These are phyloP conservation scores for Dactylellina drechsleri DNA, from an alignment of 2,329 filamentous ascomycete genomes.

Conservation along the genomic window DNA sequence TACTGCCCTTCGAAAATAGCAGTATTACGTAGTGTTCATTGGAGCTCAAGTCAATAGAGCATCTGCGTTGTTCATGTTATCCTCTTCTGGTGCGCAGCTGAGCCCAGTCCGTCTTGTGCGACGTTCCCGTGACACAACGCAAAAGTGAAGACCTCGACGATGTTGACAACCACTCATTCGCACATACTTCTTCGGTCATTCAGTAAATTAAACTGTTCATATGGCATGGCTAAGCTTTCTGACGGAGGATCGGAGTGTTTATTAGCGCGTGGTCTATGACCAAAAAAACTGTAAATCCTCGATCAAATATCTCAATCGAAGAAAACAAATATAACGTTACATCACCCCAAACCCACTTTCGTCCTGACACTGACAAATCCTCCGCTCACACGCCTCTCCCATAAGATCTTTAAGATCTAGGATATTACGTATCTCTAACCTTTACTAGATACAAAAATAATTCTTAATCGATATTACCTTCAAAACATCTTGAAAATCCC, in stretches of 20 bases:
- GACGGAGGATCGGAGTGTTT: conserved; percentile 6
- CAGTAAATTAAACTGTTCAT: not conserved
- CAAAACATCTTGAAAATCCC: too few relatives aligned
- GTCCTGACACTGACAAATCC: not conserved
- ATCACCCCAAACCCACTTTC: too few relatives aligned
- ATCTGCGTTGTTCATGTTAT: conserved; percentile 32
- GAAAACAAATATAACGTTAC: not conserved
- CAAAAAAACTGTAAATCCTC: not conserved
- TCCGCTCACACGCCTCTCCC: conserved; percentile 7
- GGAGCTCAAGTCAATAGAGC: not conserved
- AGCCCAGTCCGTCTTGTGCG: conserved; percentile 5
- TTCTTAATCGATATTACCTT: too few relatives aligned
- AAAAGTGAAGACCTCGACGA: conserved; percentile 8
- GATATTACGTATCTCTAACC: not conserved
- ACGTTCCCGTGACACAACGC: conserved; percentile 32
- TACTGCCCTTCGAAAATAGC: too few relatives aligned
- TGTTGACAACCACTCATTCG: conserved; percentile 4
- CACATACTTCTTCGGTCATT: conserved; percentile 6
- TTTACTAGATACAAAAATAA: too few relatives aligned
- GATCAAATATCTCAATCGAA: not conserved
- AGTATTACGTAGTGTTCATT: too few relatives aligned
- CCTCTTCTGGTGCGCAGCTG: conserved; percentile 12
- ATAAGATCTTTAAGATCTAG: not conserved
- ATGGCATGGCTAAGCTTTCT: conserved; percentile 19
- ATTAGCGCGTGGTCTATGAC: conserved; percentile 12